Percentiles rank a stretch among this genome's conserved stretches.
phyloP scores from a whole-genome alignment of 257 asterid species.

The Linderniella brevidens region DNA sequence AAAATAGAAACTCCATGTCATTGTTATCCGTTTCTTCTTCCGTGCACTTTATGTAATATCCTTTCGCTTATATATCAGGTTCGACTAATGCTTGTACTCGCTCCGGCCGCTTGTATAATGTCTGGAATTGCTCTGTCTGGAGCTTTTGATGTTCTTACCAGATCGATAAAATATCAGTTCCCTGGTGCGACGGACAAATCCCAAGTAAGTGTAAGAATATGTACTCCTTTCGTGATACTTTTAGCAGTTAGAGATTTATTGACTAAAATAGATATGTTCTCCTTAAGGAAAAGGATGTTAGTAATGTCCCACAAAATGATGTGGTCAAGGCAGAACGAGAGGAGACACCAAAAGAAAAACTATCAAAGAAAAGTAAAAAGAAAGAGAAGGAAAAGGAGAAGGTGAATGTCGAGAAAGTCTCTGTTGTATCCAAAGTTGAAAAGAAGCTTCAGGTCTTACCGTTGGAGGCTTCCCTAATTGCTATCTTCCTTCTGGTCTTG shows the following conservation, averaged over 20 bases:
- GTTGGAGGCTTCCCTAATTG: conserved; percentile 56
- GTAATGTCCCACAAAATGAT: conserved; percentile 26
- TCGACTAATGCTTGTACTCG: conserved; percentile 98
- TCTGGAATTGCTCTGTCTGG: conserved; percentile 98
- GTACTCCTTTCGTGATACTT: conserved; percentile 4
- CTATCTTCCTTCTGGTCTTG: conserved; percentile 62
- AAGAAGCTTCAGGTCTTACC: conserved; percentile 60
- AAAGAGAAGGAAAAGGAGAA: conserved; percentile 23
- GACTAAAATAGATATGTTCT: conserved; percentile 16
- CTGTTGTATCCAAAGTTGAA: conserved; percentile 27
- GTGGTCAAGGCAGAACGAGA: conserved; percentile 51
- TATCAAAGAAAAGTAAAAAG: conserved; percentile 63
- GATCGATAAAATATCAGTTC: conserved; percentile 66
- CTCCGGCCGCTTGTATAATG: conserved; percentile 99
- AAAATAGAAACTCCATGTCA: conserved; percentile 3
- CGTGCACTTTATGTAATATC: conserved; percentile 6
- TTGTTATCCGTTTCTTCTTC: conserved; percentile 6
- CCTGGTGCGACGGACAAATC: conserved; percentile 17
- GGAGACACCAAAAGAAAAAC: conserved; percentile 44
- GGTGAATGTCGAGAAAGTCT: conserved; percentile 19
- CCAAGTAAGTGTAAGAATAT: conserved; percentile 36
- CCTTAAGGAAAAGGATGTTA: conserved; percentile 58
- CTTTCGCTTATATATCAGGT: conserved; percentile 38
- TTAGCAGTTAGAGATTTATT: conserved; percentile 1
- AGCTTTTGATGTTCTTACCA: conserved; percentile 77